A percentile compares a stretch with the other conserved stretches of the same genome.
Conservation (phyloP, 441 rosid genomes). For the Euphorbia schlechtendalii region DNA sequence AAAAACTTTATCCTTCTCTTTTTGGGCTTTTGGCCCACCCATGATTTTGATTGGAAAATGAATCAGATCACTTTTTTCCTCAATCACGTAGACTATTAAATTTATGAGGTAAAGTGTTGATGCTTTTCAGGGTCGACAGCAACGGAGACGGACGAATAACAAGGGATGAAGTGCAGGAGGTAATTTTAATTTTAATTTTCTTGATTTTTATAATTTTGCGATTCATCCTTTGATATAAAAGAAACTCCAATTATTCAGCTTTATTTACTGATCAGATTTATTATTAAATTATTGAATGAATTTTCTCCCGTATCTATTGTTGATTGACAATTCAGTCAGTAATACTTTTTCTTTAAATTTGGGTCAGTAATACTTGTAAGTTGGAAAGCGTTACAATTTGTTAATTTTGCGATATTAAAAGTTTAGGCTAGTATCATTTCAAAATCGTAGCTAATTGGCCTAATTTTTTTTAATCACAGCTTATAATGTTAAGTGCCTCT, state of each 20-base stretch:
- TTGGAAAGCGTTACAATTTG: no score
- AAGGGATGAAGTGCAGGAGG: conserved; percentile 85
- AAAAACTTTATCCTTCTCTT: background rate
- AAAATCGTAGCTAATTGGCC: background rate
- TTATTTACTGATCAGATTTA: background rate
- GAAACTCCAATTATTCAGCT: background rate
- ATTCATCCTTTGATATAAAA: background rate
- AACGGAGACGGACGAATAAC: conserved; percentile 87
- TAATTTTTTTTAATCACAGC: conserved; percentile 37
- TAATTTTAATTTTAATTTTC: conserved; percentile 18
- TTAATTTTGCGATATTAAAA: no score
- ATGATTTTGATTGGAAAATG: background rate
- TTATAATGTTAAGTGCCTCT: conserved; percentile 92
- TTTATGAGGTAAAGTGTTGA: background rate
- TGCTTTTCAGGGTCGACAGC: conserved; percentile 72
- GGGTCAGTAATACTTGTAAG: no score
- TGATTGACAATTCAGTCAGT: background rate
- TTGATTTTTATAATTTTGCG: background rate
- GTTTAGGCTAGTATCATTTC: background rate
- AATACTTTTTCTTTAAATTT: no score
- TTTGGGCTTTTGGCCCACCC: conserved; percentile 3
- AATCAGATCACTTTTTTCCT: background rate
- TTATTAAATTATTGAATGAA: background rate
- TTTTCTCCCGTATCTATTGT: background rate
- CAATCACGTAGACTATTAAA: background rate